phyloP scores from a whole-genome alignment of 139 green algal species.

The Picochlorum sp. region DNA sequence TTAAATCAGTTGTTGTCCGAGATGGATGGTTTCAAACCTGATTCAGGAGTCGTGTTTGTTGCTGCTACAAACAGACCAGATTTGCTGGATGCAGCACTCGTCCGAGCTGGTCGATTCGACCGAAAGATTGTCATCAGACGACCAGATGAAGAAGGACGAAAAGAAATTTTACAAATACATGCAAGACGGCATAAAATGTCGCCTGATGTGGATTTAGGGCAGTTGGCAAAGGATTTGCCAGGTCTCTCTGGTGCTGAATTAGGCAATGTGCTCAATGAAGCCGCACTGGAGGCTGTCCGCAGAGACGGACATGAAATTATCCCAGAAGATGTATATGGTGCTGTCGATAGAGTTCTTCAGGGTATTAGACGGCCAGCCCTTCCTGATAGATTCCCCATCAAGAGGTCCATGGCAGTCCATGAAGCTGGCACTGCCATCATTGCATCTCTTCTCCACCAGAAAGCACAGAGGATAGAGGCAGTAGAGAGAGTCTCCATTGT shows the following conservation, averaged over 20 bases:
- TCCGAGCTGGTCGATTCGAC: conserved; percentile 91
- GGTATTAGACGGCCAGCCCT: conserved; percentile 58
- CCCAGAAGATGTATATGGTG: conserved; percentile 64
- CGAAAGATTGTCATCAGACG: conserved; percentile 70
- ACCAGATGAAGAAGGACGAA: conserved; percentile 60
- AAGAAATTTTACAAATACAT: conserved; percentile 68
- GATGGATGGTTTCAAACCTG: conserved; percentile 96
- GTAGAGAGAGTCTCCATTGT: conserved; percentile 73
- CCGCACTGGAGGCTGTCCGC: conserved; percentile 64
- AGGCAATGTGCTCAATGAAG: conserved; percentile 94
- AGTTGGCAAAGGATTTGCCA: conserved; percentile 85
- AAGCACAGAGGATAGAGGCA: conserved; percentile 38
- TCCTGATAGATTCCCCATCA: conserved; percentile 29
- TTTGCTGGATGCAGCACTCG: conserved; percentile 65
- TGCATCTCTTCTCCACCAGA: conserved; percentile 48
- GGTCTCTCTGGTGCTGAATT: conserved; percentile 85
- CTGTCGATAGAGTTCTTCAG: conserved; percentile 74
- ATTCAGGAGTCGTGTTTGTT: conserved; percentile 91
- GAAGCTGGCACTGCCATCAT: conserved; percentile 60
- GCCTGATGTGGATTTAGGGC: conserved; percentile 71
- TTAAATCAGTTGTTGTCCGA: conserved; percentile 97
- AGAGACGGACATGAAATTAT: conserved; percentile 29
- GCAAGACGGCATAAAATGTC: conserved; percentile 46
- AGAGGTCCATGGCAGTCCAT: conserved; percentile 28
- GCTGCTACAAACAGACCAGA: conserved; percentile 85